A percentile compares a stretch with the other conserved stretches of the same genome.
Conservation (phyloP, 2,329 filamentous ascomycete species). For the Ophiocordyceps polyrhachis-furcata region DNA sequence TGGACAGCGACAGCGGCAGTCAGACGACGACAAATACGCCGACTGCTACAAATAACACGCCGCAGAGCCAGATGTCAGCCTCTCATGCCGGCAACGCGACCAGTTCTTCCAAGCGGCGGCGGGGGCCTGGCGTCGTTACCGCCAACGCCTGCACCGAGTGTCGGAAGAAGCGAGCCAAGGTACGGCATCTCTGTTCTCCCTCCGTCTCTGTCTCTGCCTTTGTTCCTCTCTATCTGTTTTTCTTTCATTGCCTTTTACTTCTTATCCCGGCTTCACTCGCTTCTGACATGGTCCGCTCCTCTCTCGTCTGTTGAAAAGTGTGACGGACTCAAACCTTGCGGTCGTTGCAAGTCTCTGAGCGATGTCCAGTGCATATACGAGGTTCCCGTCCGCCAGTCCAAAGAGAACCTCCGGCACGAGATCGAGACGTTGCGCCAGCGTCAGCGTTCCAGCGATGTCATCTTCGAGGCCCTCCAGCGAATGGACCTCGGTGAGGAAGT, state of each 20-base stretch:
- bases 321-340: conserved; percentile 37
- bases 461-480: conserved; percentile 33
- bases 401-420: conserved; percentile 40
- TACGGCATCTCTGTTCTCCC: conserved; percentile 8
- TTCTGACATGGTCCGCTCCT: background rate
- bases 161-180: conserved; percentile 43
- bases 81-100: conserved; percentile 8
- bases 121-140: conserved; percentile 37
- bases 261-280: too few relatives aligned
- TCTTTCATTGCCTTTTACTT: background rate
- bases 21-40: conserved; percentile 13
- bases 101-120: conserved; percentile 30
- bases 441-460: conserved; percentile 34
- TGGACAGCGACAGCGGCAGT: conserved; percentile 14
- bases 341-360: conserved; percentile 34
- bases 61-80: conserved; percentile 10
- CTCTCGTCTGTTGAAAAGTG: conserved; percentile 21
- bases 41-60: conserved; percentile 15
- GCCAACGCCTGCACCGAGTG: conserved; percentile 43
- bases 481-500: conserved; percentile 35
- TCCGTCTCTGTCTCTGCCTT: background rate
- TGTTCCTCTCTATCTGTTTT: too few relatives aligned
- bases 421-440: conserved; percentile 37
- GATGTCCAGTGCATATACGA: conserved; percentile 42
- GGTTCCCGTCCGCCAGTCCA: conserved; percentile 42